Evolutionary conservation across 768 basidiomycete genomes (phyloP).

Genomic region (Lactifluus pinguis): DNA sequence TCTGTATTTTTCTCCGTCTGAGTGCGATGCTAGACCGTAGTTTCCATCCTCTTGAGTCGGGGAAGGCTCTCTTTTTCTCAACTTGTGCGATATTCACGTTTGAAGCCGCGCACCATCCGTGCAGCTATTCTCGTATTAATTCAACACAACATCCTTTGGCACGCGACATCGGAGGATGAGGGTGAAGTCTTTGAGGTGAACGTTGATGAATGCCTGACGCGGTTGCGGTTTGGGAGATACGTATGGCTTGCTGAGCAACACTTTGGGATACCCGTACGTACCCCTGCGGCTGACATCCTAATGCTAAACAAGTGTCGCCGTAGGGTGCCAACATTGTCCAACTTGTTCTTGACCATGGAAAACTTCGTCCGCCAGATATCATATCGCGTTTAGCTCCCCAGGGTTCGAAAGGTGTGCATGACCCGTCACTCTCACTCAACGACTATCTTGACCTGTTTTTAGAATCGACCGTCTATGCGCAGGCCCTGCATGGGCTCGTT

Average conservation of each 20-base stretch:
- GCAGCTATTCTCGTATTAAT: conserved; percentile 69
- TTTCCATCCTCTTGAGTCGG: conserved; percentile 62
- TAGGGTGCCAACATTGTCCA: conserved; percentile 74
- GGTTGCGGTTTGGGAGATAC: conserved; percentile 77
- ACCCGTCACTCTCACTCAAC: neutral
- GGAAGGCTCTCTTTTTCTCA: conserved; percentile 72
- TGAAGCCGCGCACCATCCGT: conserved; percentile 60
- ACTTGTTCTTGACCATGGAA: conserved; percentile 75
- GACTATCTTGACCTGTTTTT: conserved; percentile 19
- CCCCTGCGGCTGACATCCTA: neutral
- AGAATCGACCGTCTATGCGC: conserved; percentile 41
- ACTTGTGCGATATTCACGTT: conserved; percentile 55
- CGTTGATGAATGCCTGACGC: conserved; percentile 69
- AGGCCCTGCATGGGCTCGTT: conserved; percentile 64
- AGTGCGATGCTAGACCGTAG: conserved; percentile 47
- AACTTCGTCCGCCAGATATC: conserved; percentile 69
- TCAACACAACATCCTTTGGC: conserved; percentile 91
- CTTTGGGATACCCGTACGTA: conserved; percentile 61
- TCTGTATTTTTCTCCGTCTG: neutral
- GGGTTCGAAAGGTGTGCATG: conserved; percentile 49
- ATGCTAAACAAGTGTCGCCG: neutral
- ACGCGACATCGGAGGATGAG: conserved; percentile 61
- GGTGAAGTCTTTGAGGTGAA: conserved; percentile 77
- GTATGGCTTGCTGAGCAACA: conserved; percentile 63
- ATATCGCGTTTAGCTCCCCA: conserved; percentile 39